phyloP scores from a whole-genome alignment of 176 grass and related monocot species.

The Secale cereale region DNA sequence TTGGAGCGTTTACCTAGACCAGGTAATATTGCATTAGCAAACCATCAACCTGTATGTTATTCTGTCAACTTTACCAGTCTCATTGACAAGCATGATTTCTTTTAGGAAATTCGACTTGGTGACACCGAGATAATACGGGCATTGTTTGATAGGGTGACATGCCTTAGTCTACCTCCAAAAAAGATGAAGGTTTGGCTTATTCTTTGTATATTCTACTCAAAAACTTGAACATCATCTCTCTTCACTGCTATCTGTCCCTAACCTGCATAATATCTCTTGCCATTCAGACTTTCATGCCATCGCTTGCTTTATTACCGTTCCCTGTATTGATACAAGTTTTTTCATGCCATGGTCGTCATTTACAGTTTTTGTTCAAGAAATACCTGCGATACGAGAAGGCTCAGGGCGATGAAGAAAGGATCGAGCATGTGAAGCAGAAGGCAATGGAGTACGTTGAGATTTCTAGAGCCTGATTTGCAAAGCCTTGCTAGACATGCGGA shows the following conservation, averaged over 20 bases:
- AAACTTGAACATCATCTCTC: neutral
- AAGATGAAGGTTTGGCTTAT: constrained; percentile 78
- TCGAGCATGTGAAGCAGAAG: constrained; percentile 67
- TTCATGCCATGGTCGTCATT: neutral
- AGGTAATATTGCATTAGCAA: constrained; percentile 48
- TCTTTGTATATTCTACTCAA: neutral
- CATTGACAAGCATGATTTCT: constrained; percentile 19
- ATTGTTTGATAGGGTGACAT: constrained; percentile 81
- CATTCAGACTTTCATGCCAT: neutral
- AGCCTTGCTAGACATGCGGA: neutral
- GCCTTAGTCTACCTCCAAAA: constrained; percentile 86
- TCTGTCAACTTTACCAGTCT: constrained; percentile 8
- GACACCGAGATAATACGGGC: constrained; percentile 63
- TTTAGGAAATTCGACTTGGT: constrained; percentile 75
- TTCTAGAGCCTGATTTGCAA: constrained; percentile 19
- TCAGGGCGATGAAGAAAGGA: constrained; percentile 46
- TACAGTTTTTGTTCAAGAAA: constrained; percentile 93
- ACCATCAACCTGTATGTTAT: constrained; percentile 7
- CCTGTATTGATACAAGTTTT: neutral
- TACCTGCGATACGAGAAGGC: constrained; percentile 76
- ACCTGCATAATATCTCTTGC: neutral
- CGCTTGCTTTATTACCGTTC: neutral
- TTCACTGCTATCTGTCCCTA: neutral
- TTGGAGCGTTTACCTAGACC: constrained; percentile 97
- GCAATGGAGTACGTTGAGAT: constrained; percentile 84